Evolutionary conservation across 805 yeast species (phyloP), one percentile per base, ranked within the genome.

Genomic region (Lipomyces anomalus): DNA sequence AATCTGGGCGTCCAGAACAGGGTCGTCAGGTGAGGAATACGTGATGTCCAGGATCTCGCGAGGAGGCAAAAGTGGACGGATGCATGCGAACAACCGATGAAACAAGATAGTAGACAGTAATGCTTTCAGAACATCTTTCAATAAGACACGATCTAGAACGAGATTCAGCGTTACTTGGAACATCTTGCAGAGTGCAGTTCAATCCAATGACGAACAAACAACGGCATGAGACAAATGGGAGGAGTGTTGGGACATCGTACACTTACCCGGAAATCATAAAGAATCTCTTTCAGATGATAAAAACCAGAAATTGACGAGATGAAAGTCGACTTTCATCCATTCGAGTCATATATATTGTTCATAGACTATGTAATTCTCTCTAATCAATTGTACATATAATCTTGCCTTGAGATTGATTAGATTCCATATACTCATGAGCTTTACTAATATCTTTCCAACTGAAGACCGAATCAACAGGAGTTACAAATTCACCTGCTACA

Each of bases 81-180:
- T 67, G 1, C 80, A 72, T 0, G 89, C 90, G 58, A 84, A 78
- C 22, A 82, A 65, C 36, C 94, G 66, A 44, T 79, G 76, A 61
- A 84, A 84, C 60, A 84, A 75, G 17, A 84, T 76, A 1, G 84
- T 68, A 68, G 84, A 79, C 44, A 84, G 61, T 22, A 82, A 63
- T 1, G 83, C 85, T 23, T 50, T 48, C 22, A 48, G 18, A 11
- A 44, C 53, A 24, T 50, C 54, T 16, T 43, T 41, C 21, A 50
- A 17, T 24, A 48, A 40, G 11, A 38, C 30, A 13, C 53, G 45
- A 34, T 50, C 54, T 13, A 50, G 48, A 11, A 40, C 48, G 22
- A 50, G 18, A 20, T 50, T 47, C 20, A 50, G 34, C 16, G 50
- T 47, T 13, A 49, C 33, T 9, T 26, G 42, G 17, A 42, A 35